Evolutionary conservation across 2,329 filamentous ascomycete species (phyloP).

Genomic region (Cyclaneusma minus): DNA sequence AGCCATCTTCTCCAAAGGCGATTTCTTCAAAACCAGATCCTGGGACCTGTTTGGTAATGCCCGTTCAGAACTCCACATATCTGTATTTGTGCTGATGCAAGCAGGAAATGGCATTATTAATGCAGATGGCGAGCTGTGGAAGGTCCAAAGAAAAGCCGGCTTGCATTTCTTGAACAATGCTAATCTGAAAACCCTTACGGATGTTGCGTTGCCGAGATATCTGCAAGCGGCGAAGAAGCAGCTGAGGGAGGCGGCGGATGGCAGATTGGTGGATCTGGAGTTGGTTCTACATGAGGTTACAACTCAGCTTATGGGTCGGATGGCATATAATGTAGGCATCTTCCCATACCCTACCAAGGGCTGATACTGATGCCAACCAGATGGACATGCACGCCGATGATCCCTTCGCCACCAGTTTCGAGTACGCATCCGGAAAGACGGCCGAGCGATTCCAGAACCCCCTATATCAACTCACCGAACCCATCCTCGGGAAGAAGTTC

Average conservation of each 20-base stretch:
- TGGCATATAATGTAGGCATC: conserved; percentile 41
- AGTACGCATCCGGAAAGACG: conserved; percentile 43
- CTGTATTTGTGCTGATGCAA: conserved; percentile 3
- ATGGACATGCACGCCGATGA: conserved; percentile 51
- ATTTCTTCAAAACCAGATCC: conserved; percentile 42
- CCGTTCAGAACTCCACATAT: not conserved
- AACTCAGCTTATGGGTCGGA: conserved; percentile 49
- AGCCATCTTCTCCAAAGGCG: conserved; percentile 42
- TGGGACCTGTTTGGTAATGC: conserved; percentile 42
- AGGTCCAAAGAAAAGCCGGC: conserved; percentile 45
- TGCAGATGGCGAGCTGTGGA: conserved; percentile 47
- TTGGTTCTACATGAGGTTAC: conserved; percentile 47
- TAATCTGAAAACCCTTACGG: conserved; percentile 40
- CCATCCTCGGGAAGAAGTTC: conserved; percentile 31
- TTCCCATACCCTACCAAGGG: conserved; percentile 2
- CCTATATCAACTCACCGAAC: conserved; percentile 42
- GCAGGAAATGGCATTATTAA: conserved; percentile 50
- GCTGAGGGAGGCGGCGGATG: conserved; percentile 20
- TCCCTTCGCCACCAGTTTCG: conserved; percentile 43
- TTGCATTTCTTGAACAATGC: conserved; percentile 39
- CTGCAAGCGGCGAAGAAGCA: conserved; percentile 25
- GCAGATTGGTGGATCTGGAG: conserved; percentile 35
- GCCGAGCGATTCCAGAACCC: conserved; percentile 51
- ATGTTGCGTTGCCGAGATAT: conserved; percentile 38
- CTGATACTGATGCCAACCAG: conserved; percentile 15